phyloP scores from a whole-genome alignment of 371 early-diverging fungal species.

The Catenaria anguillulae region DNA sequence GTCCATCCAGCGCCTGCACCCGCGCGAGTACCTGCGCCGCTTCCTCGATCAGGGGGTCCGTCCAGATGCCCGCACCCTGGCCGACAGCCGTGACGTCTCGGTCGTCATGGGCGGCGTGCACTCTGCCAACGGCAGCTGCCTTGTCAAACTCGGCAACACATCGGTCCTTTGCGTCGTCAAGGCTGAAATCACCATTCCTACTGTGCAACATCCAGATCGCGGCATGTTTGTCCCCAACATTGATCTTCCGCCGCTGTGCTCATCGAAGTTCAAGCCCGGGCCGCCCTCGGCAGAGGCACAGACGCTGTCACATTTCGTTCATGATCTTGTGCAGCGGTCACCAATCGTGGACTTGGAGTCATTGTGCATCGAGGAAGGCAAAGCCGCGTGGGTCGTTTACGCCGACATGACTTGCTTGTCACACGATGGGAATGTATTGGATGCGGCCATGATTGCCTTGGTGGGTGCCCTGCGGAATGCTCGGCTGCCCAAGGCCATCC shows the following conservation, averaged over 20 bases:
- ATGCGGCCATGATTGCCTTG: conserved; percentile 69
- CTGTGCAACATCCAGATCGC: conserved; percentile 39
- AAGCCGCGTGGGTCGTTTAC: conserved; percentile 78
- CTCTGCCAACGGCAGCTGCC: conserved; percentile 72
- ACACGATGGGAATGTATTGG: conserved; percentile 79
- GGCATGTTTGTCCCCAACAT: conserved; percentile 86
- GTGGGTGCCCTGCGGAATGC: conserved; percentile 52
- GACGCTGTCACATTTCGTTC: conserved; percentile 59
- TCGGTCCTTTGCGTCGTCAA: conserved; percentile 85
- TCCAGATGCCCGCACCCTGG: conserved; percentile 63
- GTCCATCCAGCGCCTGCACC: conserved; percentile 41
- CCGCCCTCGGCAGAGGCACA: conserved; percentile 75
- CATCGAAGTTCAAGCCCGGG: conserved; percentile 66
- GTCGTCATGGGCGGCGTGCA: conserved; percentile 44
- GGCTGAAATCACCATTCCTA: conserved; percentile 83
- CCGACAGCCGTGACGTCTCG: conserved; percentile 42
- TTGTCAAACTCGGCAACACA: conserved; percentile 76
- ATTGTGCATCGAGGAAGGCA: conserved; percentile 66
- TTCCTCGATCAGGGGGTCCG: conserved; percentile 61
- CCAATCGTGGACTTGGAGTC: conserved; percentile 47
- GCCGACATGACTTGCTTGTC: conserved; percentile 79
- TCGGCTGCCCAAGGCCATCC: conserved; percentile 48
- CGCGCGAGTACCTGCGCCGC: conserved; percentile 68
- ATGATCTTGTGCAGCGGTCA: conserved; percentile 48
- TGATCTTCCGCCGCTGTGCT: conserved; percentile 75